Evolutionary conservation across 352 stramenopile species (phyloP), one percentile per base, ranked within the genome.

Genomic region (Globisporangium cylindrosporum): DNA sequence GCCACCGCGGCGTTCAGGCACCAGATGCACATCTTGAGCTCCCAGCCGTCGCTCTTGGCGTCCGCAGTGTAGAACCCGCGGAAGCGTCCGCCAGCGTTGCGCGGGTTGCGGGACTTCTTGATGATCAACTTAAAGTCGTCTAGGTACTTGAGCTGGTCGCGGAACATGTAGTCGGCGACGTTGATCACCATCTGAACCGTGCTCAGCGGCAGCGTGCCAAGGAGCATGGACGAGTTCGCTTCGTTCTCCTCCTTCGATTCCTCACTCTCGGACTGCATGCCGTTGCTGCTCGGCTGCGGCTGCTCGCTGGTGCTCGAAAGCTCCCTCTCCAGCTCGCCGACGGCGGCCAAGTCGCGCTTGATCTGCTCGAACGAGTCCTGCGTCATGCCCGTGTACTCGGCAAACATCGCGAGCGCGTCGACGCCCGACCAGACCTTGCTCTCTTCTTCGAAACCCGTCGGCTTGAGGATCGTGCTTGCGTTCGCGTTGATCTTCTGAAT

Each of bases 21-120:
- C 89, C 89, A 96, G 22, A 96, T 81, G 60, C 87, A 95, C 63
- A 94, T 73, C 75, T 95, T 95, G 60, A 90, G 46, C 22, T 93
- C 76, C 81, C 71, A 85, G 51, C 32, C 75, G 36, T 73, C 59
- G 59, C 22, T 62, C 34, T 81, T 73, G 3, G 74, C 41, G 27
- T 73, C 61, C 14, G 56, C 68, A 20, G 38, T 64, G 27, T 66
- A 70, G 46, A 34, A 64, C 25, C 70, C 57, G 10, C 70, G 70
- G 18, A 70, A 71, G 3, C 78, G 72, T 14, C 68, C 70, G 1
- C 48, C 64, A 0, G 32, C 48, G 20, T 67, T 70, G 24, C 67
- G 56, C 15, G 60, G 49, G 12, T 53, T 34, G 3, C 76, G 71
- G 6, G 75, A 76, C 65, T 80, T 84, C 61, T 79, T 73, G 14